A percentile compares a stretch with the other conserved stretches of the same genome.
Conservation (phyloP, 1,284 basidiomycete genomes). For the Pyrrhoderma lamaoense region DNA sequence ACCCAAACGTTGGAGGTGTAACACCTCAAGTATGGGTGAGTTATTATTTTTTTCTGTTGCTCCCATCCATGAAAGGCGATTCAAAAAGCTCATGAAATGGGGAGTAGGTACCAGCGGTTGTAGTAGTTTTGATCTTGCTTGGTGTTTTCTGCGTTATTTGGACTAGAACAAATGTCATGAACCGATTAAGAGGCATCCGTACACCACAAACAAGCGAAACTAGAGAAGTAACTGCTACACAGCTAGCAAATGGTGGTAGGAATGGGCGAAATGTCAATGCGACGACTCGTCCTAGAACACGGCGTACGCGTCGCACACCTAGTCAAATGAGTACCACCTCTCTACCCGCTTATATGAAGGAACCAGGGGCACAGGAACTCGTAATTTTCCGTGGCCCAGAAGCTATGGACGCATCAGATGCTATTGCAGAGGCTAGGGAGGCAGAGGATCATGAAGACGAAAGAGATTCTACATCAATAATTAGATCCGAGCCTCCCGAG, state of each 20-base stretch:
- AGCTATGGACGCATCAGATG: constrained; percentile 15
- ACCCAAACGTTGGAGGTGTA: too few species aligned
- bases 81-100: not conserved
- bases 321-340: constrained; percentile 68
- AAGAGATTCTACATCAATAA: constrained; percentile 3
- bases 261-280: not conserved
- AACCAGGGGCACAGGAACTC: constrained; percentile 70
- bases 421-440: constrained; percentile 14
- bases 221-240: constrained; percentile 13
- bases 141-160: constrained; percentile 13
- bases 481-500: not conserved
- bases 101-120: constrained; percentile 11
- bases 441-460: constrained; percentile 17
- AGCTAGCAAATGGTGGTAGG: constrained; percentile 8
- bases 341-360: constrained; percentile 68
- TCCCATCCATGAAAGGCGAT: too few species aligned
- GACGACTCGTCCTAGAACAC: constrained; percentile 11
- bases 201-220: not conserved
- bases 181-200: constrained; percentile 6
- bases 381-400: constrained; percentile 46
- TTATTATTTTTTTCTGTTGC: too few species aligned
- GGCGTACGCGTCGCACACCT: constrained; percentile 45
- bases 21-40: too few species aligned
- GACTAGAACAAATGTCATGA: constrained; percentile 9
- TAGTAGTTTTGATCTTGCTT: constrained; percentile 9